Base-by-base conservation (phyloP, 768 basidiomycete genomes). In the Boletus vermiculosoides region DNA sequence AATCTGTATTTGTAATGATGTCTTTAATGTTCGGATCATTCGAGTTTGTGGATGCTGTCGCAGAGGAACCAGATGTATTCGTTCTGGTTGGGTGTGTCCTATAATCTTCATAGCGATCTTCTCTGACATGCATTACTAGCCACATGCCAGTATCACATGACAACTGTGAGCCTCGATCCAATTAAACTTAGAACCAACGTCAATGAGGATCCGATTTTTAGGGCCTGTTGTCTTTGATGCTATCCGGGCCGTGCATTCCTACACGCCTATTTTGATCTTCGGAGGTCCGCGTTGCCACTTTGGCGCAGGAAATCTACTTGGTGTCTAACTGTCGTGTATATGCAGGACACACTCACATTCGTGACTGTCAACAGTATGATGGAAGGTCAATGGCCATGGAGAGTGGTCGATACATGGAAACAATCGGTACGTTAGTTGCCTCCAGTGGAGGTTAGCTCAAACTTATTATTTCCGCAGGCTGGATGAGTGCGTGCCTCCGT, bases 331-430 rank as follows among this genome's bases (percentile, higher is more conserved):
- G 16, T 20, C 11, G n/a, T 20, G 7, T 36, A 13, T 51, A 10
- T 57, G 30, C 56, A 77, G 87, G 87, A 6, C 91, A 93, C 61
- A 78, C 0, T 47, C 67, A 69, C 25, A 58, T 66, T 40, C 67
- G 67, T 16, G 64, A 69, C 37, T 69, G 66, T 45, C 67, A 63
- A 20, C 64, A 63, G n/a, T 69, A 64, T 15, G 59, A 69, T 48
- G 57, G 57, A 39, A 63, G 62, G 34, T 31, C 62, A 22, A 64
- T 69, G 58, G 63, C 87, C 2, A 67, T 94, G 58, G 90, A 92
- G 65, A 88, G 90, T 59, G 90, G 94, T 18, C 78, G 92, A 25
- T 96, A 95, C 67, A 90, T 96, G 87, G 94, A 97, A 74, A 97
- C 94, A 12, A 76, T 95, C 53, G 92, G 91, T 88, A 50, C 13